Evolutionary conservation across 805 yeast genomes (phyloP).

Genomic region (Komagataella mondaviorum): DNA sequence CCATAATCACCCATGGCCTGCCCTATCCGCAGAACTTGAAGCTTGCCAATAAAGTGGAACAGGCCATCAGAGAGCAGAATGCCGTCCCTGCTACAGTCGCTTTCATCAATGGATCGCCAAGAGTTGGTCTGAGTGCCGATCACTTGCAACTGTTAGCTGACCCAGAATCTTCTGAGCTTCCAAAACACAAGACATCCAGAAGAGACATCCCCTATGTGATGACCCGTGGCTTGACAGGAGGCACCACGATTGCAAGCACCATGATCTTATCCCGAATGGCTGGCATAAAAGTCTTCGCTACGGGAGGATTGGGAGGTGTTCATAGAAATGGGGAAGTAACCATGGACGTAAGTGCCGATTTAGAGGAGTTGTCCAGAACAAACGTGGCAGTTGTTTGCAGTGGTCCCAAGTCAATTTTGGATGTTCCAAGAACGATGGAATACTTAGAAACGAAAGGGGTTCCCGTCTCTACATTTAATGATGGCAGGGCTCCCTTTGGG

Average conservation of each 20-base stretch:
- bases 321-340: slow-evolving; percentile 65
- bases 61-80: slow-evolving; percentile 41
- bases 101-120: slow-evolving; percentile 56
- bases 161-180: slow-evolving; percentile 12
- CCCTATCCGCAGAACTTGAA: slow-evolving; percentile 66
- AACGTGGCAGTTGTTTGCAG: slow-evolving; percentile 87
- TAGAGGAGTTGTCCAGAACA: slow-evolving; percentile 72
- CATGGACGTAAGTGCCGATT: slow-evolving; percentile 78
- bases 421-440: slow-evolving; percentile 70
- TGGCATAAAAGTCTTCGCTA: slow-evolving; percentile 76
- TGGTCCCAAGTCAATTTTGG: slow-evolving; percentile 81
- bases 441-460: slow-evolving; percentile 87
- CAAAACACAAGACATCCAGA: slow-evolving; percentile 50
- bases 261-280: slow-evolving; percentile 69
- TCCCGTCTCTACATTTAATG: slow-evolving; percentile 49
- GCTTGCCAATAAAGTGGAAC: slow-evolving; percentile 64
- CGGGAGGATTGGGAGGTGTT: slow-evolving; percentile 92
- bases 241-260: slow-evolving; percentile 83
- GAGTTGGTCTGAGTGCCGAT: slow-evolving; percentile 41
- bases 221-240: slow-evolving; percentile 56
- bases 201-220: slow-evolving; percentile 67
- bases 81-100: slow-evolving; percentile 82
- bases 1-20: slow-evolving; percentile 82
- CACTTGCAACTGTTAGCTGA: slow-evolving; percentile 42
- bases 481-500: slow-evolving; percentile 6